Evolutionary conservation across 1,284 basidiomycete species (phyloP).

Genomic region (Paramarasmius palmivorus): DNA sequence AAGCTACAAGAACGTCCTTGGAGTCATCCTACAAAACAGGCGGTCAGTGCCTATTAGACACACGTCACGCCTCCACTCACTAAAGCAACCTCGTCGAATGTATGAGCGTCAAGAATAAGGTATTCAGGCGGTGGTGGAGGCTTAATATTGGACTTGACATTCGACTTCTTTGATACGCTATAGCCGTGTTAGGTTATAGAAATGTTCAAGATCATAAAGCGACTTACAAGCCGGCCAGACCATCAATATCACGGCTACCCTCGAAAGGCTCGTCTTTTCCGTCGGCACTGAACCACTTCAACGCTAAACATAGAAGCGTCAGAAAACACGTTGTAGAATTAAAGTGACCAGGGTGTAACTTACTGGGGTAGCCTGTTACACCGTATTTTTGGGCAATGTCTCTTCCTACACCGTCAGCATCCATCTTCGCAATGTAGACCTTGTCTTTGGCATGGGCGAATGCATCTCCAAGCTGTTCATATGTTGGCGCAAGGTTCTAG

Average conservation of each 20-base stretch:
- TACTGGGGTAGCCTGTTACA: slow-evolving; percentile 88
- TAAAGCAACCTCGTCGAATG: slow-evolving; percentile 77
- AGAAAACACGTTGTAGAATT: neutral
- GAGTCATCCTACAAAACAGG: slow-evolving; percentile 52
- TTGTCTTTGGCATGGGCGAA: slow-evolving; percentile 78
- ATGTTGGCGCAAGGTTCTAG: slow-evolving; percentile 83
- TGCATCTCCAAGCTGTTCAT: slow-evolving; percentile 88
- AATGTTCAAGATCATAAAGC: slow-evolving; percentile 2
- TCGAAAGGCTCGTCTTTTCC: slow-evolving; percentile 75
- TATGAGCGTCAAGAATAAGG: slow-evolving; percentile 66
- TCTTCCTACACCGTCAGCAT: slow-evolving; percentile 86
- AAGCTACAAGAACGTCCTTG: slow-evolving; percentile 89
- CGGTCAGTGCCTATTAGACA: neutral
- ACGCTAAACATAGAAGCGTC: slow-evolving; percentile 46
- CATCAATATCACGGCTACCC: slow-evolving; percentile 80
- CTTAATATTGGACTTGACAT: slow-evolving; percentile 84
- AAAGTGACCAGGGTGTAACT: slow-evolving; percentile 24
- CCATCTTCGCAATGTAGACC: slow-evolving; percentile 90
- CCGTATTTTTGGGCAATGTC: slow-evolving; percentile 72
- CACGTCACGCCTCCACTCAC: slow-evolving; percentile 34
- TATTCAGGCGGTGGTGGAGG: slow-evolving; percentile 79
- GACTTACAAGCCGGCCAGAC: slow-evolving; percentile 73
- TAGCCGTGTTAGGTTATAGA: neutral
- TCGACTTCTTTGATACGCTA: slow-evolving; percentile 76
- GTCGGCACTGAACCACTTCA: slow-evolving; percentile 86